Evolutionary conservation across 352 stramenopile genomes (phyloP), one percentile per base, ranked within the genome.

Genomic region (Elongisporangium undulatum): DNA sequence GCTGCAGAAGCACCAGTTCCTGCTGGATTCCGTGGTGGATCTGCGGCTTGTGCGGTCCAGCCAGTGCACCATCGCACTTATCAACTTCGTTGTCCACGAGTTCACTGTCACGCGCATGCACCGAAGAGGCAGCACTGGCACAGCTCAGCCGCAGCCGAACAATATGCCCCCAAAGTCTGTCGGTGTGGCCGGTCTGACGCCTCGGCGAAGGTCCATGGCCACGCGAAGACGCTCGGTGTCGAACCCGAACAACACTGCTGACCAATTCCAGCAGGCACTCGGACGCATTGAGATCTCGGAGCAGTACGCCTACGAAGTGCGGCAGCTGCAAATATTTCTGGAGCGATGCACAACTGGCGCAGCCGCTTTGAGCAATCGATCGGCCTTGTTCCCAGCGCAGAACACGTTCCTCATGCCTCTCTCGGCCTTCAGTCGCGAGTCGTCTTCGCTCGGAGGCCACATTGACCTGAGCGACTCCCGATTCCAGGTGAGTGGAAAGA

Each of bases 21-120:
- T 92, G n/a, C 81, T 87, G 60, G 79, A 90, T 23, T 78, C 82
- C 0, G 78, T 90, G 22, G 67, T 87, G 4, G 79, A 92, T 51
- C 64, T 83, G 17, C 74, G 82, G 0, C 71, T 92, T 7, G 67
- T 81, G n/a, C 67, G 78, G 13, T 72, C 77, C 34, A 69, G 72
- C 17, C 74, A 85, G 38, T 83, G 77, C 10, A 82, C 81, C 7
- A 70, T 89, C 2, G 68, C 78, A 0, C 64, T 92, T n/a, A 74
- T 89, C 34, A 74, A 76, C 10, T 87, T 92, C 49, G 56, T 92
- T 15, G 54, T 85, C 22, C 58, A 66, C 9, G 71, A 78, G 50
- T 83, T 88, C 38, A 56, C 54, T 17, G 56, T 10, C 34, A 45
- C 34, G 34, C 34, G 34, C 12, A 45, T 45, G 13, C 34, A 45